These are phyloP conservation scores for Hypoxylon sp. DNA, from an alignment of 2,329 filamentous ascomycete genomes.

Conservation along the genomic window DNA sequence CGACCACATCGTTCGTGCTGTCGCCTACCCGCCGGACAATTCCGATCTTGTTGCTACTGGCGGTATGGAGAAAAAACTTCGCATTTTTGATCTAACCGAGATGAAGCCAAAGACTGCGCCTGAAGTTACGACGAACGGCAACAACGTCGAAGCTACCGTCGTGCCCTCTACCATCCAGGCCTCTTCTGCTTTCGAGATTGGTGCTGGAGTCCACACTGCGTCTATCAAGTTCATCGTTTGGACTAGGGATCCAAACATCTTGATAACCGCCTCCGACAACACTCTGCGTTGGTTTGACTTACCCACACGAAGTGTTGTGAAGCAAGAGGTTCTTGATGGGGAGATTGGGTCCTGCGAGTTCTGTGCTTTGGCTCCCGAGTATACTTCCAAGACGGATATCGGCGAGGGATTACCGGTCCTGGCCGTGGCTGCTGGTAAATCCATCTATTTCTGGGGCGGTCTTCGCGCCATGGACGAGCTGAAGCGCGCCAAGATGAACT, in stretches of 20 bases:
- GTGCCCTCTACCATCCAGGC: conserved; percentile 67
- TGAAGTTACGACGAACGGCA: conserved; percentile 53
- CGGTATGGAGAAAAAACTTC: conserved; percentile 95
- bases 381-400: conserved; percentile 73
- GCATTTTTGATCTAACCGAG: conserved; percentile 88
- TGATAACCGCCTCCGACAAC: conserved; percentile 94
- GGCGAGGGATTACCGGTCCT: conserved; percentile 80
- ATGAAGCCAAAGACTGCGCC: conserved; percentile 60
- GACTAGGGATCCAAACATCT: conserved; percentile 87
- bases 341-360: conserved; percentile 94
- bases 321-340: conserved; percentile 84
- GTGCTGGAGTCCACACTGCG: conserved; percentile 83
- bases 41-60: conserved; percentile 92
- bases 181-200: conserved; percentile 86
- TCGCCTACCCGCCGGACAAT: conserved; percentile 88
- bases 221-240: conserved; percentile 98
- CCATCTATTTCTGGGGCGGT: conserved; percentile 92
- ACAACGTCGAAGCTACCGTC: conserved; percentile 52
- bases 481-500: conserved; percentile 84
- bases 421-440: conserved; percentile 94
- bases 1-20: conserved; percentile 93
- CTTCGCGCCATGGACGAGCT: conserved; percentile 77
- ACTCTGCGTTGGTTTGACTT: conserved; percentile 96
- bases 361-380: conserved; percentile 74
- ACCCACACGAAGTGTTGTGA: conserved; percentile 79